Conservation (phyloP, 352 stramenopile species). For the Nothophytophthora sp. region DNA sequence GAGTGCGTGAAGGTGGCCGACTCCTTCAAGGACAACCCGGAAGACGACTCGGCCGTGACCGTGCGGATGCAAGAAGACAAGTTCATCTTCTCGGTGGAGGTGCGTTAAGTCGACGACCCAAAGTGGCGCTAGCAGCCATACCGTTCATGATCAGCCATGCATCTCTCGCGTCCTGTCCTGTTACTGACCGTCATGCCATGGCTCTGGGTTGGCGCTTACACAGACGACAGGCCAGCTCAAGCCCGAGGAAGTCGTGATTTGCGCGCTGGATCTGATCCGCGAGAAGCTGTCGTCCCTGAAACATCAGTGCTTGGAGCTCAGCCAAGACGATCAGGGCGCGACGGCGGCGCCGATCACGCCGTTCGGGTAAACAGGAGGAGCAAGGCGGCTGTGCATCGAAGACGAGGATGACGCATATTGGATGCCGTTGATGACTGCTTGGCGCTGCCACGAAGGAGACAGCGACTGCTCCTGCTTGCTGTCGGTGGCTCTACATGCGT, state of each 20-base stretch:
- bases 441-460: no score
- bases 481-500: conserved; percentile 16
- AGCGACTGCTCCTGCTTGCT: conserved; percentile 12
- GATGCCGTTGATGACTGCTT: no score
- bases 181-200: no score
- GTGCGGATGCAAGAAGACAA: conserved; percentile 90
- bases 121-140: no score
- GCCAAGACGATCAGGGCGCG: conserved; percentile 74
- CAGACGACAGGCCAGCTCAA: conserved; percentile 85
- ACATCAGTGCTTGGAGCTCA: conserved; percentile 86
- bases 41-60: conserved; percentile 94
- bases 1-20: conserved; percentile 94
- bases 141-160: no score
- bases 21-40: conserved; percentile 93
- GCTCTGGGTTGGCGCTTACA: background rate
- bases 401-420: no score
- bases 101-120: conserved; percentile 27
- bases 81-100: conserved; percentile 97
- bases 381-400: conserved; percentile 14
- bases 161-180: no score
- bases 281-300: conserved; percentile 87
- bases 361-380: conserved; percentile 63
- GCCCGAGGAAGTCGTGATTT: conserved; percentile 87
- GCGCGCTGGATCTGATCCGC: conserved; percentile 82
- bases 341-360: conserved; percentile 73